Base-by-base conservation (phyloP, 1,284 basidiomycete genomes). In the Fomitiporia mediterranea region DNA sequence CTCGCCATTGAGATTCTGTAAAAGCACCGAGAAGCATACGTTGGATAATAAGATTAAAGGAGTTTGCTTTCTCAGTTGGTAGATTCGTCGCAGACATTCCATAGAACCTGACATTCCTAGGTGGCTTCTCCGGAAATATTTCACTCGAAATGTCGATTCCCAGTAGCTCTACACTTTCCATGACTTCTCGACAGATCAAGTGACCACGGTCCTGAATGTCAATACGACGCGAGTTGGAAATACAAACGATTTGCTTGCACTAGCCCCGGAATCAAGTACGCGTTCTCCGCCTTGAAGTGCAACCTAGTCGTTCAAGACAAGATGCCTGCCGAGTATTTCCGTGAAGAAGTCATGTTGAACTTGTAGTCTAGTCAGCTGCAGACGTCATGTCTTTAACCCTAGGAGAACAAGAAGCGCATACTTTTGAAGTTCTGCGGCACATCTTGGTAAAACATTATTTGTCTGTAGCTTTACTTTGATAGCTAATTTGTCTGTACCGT, bases 31-130 rank as follows among this genome's bases (percentile, higher is more conserved):
- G 53, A 25, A 70, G 62, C 40, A 68, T 63, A 3, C 68, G 63
- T 51, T 69, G 68, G 59, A 68, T 62, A 25, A 68, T 60, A 21
- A 70, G 59, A 17, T 58, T 56, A 59, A 68, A 69, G 3, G 39
- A 58, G 61, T 61, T 52, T 11, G 40, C 51, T 67, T 65, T 67
- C 1, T 62, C 63, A 1, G 34, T 13, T 9, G 68, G 68, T 1
- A 69, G 60, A 5, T 56, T 32, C 1, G 60, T 61, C 37, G 64
- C 58, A 4, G 63, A 63, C 2, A 55, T 61, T 30, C 57, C 42
- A 30, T 53, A 19, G 51, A 69, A 65, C 13, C 61, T 28, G 37
- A 65, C 52, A 57, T 68, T 66, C 9, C 49, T 42, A 23, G 56
- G 28, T 51, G 61, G 28, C 37, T 54, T 17, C 21, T 35, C 8